Evolutionary conservation across 352 stramenopile genomes (phyloP), one percentile per base, ranked within the genome.

Genomic region (Phytophthora rubi): DNA sequence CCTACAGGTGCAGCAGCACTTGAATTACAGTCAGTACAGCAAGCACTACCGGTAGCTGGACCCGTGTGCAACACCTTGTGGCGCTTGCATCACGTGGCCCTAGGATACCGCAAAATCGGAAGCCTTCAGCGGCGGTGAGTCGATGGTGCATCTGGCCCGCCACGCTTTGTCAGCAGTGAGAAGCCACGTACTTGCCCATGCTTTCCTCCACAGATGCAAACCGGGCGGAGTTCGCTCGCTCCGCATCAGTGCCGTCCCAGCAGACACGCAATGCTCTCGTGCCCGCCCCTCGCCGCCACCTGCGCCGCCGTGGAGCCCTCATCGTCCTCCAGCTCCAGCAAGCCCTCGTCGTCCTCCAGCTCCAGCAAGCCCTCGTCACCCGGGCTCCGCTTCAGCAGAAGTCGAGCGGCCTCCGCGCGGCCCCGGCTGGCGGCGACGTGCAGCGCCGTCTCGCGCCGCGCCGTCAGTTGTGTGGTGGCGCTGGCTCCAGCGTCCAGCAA

Each of bases 351-450:
- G 53, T 75, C 68, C 62, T 70, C 28, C 51, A 71, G 53, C 23
- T 28, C 48, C 32, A 72, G 47, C 45, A 79, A 18, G 13, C 37
- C 42, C n/a, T 65, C 47, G 18, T 62, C 58, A 5, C 23, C 23
- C 26, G 13, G n/a, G 3, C 54, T 59, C 15, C 52, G 71, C 47
- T 70, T 69, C 26, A 76, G 12, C 42, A 86, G 30, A 53, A 81
- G 61, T 13, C 35, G 61, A 65, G 28, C 60, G 1, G 45, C 70
- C 18, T 75, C 73, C 4, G 62, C 45, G n/a, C 56, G 62, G 6
- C 76, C 76, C 28, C 53, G 65, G 55, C 73, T 68, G 16, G 76
- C 76, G 1, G 79, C 76, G 28, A 86, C 30, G 35, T 86, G 79
- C 39, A 86, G 56, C 35, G 74, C 70, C 33, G 69, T 83, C 66